Percentiles rank a stretch among this genome's conserved stretches.
Conservation (phyloP, 2,329 filamentous ascomycete genomes). For the Tothia fuscella region DNA sequence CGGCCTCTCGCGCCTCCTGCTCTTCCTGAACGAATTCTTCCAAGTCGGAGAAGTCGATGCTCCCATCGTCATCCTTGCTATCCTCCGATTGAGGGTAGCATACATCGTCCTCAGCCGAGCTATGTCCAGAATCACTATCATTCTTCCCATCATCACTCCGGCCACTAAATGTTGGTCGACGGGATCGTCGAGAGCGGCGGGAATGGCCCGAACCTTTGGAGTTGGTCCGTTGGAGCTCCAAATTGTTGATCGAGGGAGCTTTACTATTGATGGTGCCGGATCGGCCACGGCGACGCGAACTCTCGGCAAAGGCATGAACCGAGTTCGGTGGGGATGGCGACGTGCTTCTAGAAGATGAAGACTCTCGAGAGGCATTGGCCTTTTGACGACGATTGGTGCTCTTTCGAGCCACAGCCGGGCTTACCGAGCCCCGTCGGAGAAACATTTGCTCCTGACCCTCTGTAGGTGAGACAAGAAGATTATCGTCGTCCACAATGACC, state of each 20-base stretch:
- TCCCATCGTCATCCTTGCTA: constrained; percentile 59
- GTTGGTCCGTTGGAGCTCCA: constrained; percentile 51
- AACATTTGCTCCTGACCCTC: constrained; percentile 32
- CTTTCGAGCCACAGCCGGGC: constrained; percentile 28
- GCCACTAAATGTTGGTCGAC: constrained; percentile 47
- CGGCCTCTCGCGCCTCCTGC: constrained; percentile 18
- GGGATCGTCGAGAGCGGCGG: constrained; percentile 49
- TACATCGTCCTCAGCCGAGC: constrained; percentile 73
- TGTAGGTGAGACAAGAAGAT: constrained; percentile 17
- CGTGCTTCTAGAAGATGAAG: constrained; percentile 9
- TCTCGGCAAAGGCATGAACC: constrained; percentile 91
- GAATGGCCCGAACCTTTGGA: constrained; percentile 58
- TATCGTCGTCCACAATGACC: constrained; percentile 67
- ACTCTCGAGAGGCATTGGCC: constrained; percentile 41
- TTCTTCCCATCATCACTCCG: constrained; percentile 49
- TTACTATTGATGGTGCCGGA: constrained; percentile 53
- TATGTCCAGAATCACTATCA: constrained; percentile 50
- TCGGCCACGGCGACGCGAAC: constrained; percentile 64
- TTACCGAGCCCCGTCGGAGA: constrained; percentile 34
- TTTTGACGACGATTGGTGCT: constrained; percentile 32
- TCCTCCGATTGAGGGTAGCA: constrained; percentile 68
- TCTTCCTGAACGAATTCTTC: constrained; percentile 73
- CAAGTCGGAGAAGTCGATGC: constrained; percentile 78
- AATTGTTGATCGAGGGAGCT: constrained; percentile 34
- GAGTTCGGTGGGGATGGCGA: constrained; percentile 88